Conservation (phyloP, 2,329 filamentous ascomycete genomes). For the Ophiocordyceps camponoti-rufipedis region DNA sequence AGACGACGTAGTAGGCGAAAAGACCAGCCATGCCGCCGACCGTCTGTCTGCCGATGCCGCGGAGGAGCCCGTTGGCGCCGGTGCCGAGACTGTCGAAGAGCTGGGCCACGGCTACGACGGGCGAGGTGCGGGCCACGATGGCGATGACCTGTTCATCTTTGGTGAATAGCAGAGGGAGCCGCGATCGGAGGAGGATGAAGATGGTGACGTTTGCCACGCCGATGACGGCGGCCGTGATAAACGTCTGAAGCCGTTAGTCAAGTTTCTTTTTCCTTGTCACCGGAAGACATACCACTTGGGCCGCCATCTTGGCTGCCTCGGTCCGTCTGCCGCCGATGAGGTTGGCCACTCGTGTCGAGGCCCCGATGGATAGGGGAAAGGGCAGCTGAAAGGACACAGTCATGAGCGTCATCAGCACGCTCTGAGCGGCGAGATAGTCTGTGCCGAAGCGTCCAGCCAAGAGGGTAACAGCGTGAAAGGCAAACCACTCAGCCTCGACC, state of each 20-base stretch:
- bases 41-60: conserved; percentile 69
- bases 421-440: conserved; percentile 66
- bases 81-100: conserved; percentile 69
- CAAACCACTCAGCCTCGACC: conserved; percentile 79
- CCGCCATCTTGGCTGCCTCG: conserved; percentile 57
- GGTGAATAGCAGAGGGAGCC: conserved; percentile 59
- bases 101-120: conserved; percentile 22
- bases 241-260: conserved; percentile 16
- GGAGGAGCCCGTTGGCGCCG: conserved; percentile 63
- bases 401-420: conserved; percentile 57
- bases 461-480: conserved; percentile 74
- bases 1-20: conserved; percentile 70
- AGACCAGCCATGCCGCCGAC: conserved; percentile 77
- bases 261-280: no score
- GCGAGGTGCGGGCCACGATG: conserved; percentile 48
- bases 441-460: conserved; percentile 59
- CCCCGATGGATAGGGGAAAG: conserved; percentile 76
- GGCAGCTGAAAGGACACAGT: conserved; percentile 74
- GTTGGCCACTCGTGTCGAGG: conserved; percentile 73
- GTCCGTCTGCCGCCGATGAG: conserved; percentile 70
- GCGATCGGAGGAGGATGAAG: conserved; percentile 44
- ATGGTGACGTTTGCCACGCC: conserved; percentile 40
- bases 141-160: conserved; percentile 45
- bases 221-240: conserved; percentile 46
- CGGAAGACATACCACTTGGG: conserved; percentile 37